Conservation (phyloP, 176 grass and related monocot species). For the sorghum (Sorghum bicolor) region DNA sequence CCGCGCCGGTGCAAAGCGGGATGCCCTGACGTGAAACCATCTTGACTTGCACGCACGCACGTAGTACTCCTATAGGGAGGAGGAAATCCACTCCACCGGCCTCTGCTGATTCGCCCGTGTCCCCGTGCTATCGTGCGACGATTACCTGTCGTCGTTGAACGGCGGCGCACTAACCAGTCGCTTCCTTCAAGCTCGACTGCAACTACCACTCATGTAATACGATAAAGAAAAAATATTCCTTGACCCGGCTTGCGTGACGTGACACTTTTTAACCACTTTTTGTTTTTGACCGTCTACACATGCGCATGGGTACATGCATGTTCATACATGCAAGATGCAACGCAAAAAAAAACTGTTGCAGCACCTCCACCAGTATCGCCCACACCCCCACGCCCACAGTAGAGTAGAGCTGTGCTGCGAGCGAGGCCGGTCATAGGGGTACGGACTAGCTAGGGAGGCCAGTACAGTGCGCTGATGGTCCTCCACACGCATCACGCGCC, state of each 20-base stretch:
- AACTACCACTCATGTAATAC: not conserved
- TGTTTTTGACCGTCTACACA: slow-evolving; percentile 1
- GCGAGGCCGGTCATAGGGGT: not conserved
- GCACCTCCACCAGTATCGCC: not conserved
- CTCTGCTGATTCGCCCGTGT: not conserved
- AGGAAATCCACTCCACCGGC: not conserved
- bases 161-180: not conserved
- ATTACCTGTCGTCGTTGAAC: not conserved
- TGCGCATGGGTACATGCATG: not conserved
- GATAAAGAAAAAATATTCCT: not conserved
- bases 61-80: not conserved
- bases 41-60: not conserved
- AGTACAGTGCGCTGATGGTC: not conserved
- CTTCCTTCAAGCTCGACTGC: not conserved
- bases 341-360: not conserved
- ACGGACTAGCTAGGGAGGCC: no score
- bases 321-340: not conserved
- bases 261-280: not conserved
- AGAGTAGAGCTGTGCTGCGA: not conserved
- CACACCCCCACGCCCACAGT: no score
- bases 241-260: not conserved
- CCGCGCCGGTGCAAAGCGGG: not conserved
- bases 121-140: not conserved
- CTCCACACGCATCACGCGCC: not conserved
- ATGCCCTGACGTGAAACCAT: not conserved